Base-by-base conservation (phyloP, 2,329 filamentous ascomycete genomes). In the Apiospora pterosperma region DNA sequence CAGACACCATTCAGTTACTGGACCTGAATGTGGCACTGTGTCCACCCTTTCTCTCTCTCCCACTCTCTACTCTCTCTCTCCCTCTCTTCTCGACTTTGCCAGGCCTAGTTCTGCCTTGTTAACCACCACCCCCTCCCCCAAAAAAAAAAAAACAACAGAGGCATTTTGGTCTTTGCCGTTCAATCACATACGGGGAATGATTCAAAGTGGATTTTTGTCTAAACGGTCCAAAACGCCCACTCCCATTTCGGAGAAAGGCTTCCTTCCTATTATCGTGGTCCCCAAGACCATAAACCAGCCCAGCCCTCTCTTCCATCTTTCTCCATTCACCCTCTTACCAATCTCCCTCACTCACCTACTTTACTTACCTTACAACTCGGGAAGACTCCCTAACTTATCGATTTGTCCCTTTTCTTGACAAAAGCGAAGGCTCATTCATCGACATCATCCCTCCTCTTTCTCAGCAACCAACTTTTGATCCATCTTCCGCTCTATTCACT, bases 261-360 rank as follows among this genome's bases (percentile, higher is more conserved):
- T 55, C 48, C 48, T 55, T 55, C 48, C 48, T 55, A 55, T 52
- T 55, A 55, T 55, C 48, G 48, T 55, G 25, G 48, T 28, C 48
- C 25, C 48, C 48, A 55, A 55, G 23, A 19, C 44, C 44, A 52
- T 52, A 52, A 52, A 14, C 44, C 44, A 52, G 25, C 23, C 44
- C 44, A 52, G 44, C 48, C 48, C 48, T 67, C 62, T 63, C 65
- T 64, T 66, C 55, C 61, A 60, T 63, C 63, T 52, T 70, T 66
- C 62, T 59, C 52, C 60, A 66, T 64, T 64, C 60, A 62, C 63
- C 48, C 48, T 31, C 48, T 28, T 55, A 31, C 48, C 48, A 55
- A 64, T 65, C 62, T 63, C 48, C 58, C 36, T 42, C 28, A 12
- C 19, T 31, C 48, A 63, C 36, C 61, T 36, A 12, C 19, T 31